Conservation (phyloP, 1,139 yeast genomes). For the Yamadazyma diddensiae region DNA sequence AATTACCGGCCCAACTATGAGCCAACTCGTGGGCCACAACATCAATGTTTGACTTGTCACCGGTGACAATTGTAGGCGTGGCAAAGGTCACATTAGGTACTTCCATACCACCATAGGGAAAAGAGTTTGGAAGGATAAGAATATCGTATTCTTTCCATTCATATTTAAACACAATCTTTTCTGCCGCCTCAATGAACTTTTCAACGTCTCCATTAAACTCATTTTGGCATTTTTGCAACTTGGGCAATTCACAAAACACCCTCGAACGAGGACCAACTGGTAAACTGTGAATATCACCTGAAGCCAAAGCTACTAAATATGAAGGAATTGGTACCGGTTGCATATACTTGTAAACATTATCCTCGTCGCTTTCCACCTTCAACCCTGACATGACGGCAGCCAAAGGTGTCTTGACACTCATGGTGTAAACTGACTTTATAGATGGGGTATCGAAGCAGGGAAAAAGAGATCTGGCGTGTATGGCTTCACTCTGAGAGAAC, state of each 20-base stretch:
- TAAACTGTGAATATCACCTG: slow-evolving; percentile 71
- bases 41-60: slow-evolving; percentile 82
- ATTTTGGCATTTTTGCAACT: slow-evolving; percentile 64
- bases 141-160: slow-evolving; percentile 87
- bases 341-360: slow-evolving; percentile 41
- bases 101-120: slow-evolving; percentile 97
- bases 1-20: slow-evolving; percentile 89
- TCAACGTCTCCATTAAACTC: slow-evolving; percentile 84
- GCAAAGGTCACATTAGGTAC: slow-evolving; percentile 89
- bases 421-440: slow-evolving; percentile 63
- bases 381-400: slow-evolving; percentile 74
- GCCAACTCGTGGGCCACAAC: slow-evolving; percentile 92
- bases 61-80: slow-evolving; percentile 84
- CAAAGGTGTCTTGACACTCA: slow-evolving; percentile 59
- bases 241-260: slow-evolving; percentile 75
- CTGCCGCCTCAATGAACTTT: slow-evolving; percentile 77
- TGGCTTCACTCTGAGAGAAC: slow-evolving; percentile 89
- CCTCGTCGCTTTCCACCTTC: slow-evolving; percentile 21
- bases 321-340: slow-evolving; percentile 87
- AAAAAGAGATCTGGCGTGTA: slow-evolving; percentile 83
- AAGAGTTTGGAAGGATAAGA: slow-evolving; percentile 73
- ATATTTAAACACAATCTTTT: slow-evolving; percentile 71
- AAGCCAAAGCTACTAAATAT: slow-evolving; percentile 79
- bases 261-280: slow-evolving; percentile 84
- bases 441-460: slow-evolving; percentile 94